Evolutionary conservation across 352 stramenopile species (phyloP).

Genomic region (Globisporangium middletonii): DNA sequence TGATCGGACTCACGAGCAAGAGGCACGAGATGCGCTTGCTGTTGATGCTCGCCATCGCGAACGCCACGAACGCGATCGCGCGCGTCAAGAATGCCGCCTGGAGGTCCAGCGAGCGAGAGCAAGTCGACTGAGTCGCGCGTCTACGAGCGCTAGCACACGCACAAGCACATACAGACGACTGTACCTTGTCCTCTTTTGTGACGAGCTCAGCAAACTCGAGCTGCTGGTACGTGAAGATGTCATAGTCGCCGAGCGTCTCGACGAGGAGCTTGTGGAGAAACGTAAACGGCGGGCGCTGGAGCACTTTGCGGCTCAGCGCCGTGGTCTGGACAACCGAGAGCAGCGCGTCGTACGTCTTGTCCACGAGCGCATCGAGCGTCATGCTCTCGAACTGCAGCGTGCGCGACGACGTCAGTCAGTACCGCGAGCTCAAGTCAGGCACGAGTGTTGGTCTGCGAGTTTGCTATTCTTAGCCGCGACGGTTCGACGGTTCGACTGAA

Average conservation of each 20-base stretch:
- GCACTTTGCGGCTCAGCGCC: slow-evolving; percentile 58
- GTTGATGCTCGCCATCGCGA: slow-evolving; percentile 36
- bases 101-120: background rate
- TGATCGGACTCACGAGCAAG: slow-evolving; percentile 78
- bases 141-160: background rate
- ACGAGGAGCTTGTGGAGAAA: slow-evolving; percentile 80
- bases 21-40: slow-evolving; percentile 55
- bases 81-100: slow-evolving; percentile 74
- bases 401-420: background rate
- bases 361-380: slow-evolving; percentile 26
- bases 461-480: too few relatives aligned
- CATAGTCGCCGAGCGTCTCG: slow-evolving; percentile 49
- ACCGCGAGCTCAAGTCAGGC: too few relatives aligned
- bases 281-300: slow-evolving; percentile 69
- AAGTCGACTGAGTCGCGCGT: background rate
- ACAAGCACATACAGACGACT: background rate
- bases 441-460: too few relatives aligned
- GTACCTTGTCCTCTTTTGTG: slow-evolving; percentile 73
- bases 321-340: slow-evolving; percentile 61
- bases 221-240: slow-evolving; percentile 65
- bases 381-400: background rate
- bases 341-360: slow-evolving; percentile 63
- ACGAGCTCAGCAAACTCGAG: slow-evolving; percentile 50
- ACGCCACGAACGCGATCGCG: slow-evolving; percentile 69
- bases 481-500: too few relatives aligned